These are phyloP conservation scores for Diplodia seriata DNA, from an alignment of 2,329 filamentous ascomycete species.

Conservation along the genomic window DNA sequence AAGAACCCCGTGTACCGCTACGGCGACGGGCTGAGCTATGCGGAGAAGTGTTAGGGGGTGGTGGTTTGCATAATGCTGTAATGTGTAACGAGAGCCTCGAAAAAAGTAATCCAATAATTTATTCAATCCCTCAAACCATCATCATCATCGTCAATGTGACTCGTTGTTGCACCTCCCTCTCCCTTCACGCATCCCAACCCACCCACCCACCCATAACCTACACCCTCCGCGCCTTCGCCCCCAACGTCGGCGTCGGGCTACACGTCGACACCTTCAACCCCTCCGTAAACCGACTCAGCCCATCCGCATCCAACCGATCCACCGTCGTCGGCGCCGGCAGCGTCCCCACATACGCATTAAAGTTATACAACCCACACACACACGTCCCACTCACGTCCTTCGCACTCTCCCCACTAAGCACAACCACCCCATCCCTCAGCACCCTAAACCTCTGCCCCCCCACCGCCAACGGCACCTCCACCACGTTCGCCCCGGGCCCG, in stretches of 20 bases:
- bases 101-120: neutral
- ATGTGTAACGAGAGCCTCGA: neutral
- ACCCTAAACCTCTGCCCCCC: conserved; percentile 9
- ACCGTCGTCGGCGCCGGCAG: conserved; percentile 49
- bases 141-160: too few relatives aligned
- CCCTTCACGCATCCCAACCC: too few relatives aligned
- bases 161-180: too few relatives aligned
- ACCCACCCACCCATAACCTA: too few relatives aligned
- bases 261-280: conserved; percentile 35
- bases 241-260: conserved; percentile 31
- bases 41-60: conserved; percentile 27
- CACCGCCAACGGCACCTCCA: conserved; percentile 55
- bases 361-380: conserved; percentile 63
- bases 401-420: conserved; percentile 55
- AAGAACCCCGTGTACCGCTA: conserved; percentile 46
- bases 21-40: conserved; percentile 47
- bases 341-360: conserved; percentile 62
- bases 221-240: conserved; percentile 35
- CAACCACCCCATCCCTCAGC: conserved; percentile 37
- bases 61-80: neutral
- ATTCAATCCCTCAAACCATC: too few relatives aligned
- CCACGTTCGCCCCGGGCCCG: conserved; percentile 55
- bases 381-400: conserved; percentile 59
- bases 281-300: conserved; percentile 33
- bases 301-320: conserved; percentile 36